Evolutionary conservation across 768 basidiomycete species (phyloP).

Genomic region (Suillus paluster): DNA sequence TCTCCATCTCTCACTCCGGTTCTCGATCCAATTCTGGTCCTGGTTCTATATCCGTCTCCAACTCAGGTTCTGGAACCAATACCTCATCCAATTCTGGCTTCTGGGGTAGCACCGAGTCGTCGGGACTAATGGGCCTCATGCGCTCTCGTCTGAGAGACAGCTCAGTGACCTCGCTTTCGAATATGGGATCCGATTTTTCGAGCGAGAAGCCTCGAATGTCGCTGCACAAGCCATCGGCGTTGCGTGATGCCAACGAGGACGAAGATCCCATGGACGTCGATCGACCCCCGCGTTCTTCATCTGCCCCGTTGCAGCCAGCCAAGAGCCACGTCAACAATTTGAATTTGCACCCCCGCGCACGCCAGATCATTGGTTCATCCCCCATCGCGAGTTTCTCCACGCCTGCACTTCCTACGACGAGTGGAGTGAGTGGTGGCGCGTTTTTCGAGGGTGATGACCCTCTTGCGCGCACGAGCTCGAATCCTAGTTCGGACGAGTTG

Average conservation of each 20-base stretch:
- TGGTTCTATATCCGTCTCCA: conserved; percentile 28
- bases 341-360: conserved; percentile 2
- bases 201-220: conserved; percentile 9
- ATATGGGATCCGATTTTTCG: conserved; percentile 23
- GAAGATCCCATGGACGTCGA: conserved; percentile 31
- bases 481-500: conserved; percentile 18
- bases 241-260: conserved; percentile 16
- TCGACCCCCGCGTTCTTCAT: conserved; percentile 21
- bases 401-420: conserved; percentile 16
- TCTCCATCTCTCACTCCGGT: conserved; percentile 20
- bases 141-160: conserved; percentile 24
- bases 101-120: conserved; percentile 17
- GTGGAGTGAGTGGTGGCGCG: background rate
- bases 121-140: conserved; percentile 20
- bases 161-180: conserved; percentile 36
- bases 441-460: conserved; percentile 13
- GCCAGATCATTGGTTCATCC: conserved; percentile 17
- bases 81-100: conserved; percentile 29
- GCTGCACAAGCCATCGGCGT: conserved; percentile 14
- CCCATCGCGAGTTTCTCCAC: conserved; percentile 24
- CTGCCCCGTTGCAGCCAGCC: conserved; percentile 20
- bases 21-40: conserved; percentile 21
- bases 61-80: conserved; percentile 20
- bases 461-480: conserved; percentile 18
- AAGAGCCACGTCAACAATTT: background rate